Percentiles rank a stretch among this genome's conserved stretches.
phyloP scores from a whole-genome alignment of 2,329 filamentous ascomycete species.

The Sporothrix schenckii region DNA sequence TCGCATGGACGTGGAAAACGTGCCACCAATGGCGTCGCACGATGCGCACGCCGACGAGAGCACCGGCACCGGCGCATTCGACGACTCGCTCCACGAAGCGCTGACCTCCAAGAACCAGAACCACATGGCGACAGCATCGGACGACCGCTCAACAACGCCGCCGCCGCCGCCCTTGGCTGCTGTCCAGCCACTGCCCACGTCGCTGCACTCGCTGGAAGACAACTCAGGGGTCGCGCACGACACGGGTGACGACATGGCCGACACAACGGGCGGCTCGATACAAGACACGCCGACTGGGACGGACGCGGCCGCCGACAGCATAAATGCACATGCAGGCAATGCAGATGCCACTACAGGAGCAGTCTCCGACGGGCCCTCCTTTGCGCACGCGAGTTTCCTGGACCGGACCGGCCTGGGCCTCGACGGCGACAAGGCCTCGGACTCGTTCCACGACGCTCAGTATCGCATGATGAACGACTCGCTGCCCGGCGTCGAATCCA shows the following conservation, averaged over 20 bases:
- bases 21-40: slow-evolving; percentile 36
- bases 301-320: not conserved
- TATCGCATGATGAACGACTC: slow-evolving; percentile 60
- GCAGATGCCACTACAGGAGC: not conserved
- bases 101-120: not conserved
- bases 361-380: not conserved
- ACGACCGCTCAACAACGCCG: slow-evolving; percentile 7
- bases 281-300: not conserved
- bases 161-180: slow-evolving; percentile 9
- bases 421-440: slow-evolving; percentile 46
- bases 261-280: not conserved
- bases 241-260: slow-evolving; percentile 6
- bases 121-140: not conserved
- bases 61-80: slow-evolving; percentile 23
- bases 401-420: slow-evolving; percentile 43
- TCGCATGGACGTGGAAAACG: slow-evolving; percentile 36
- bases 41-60: not conserved
- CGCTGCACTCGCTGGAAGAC: not conserved
- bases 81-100: slow-evolving; percentile 17
- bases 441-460: slow-evolving; percentile 57
- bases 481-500: slow-evolving; percentile 66
- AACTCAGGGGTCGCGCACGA: not conserved
- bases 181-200: not conserved
- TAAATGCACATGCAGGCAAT: not conserved
- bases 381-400: slow-evolving; percentile 45